Evolutionary conservation across 2,329 filamentous ascomycete species (phyloP).

Genomic region (Arthrobotrys conoides): DNA sequence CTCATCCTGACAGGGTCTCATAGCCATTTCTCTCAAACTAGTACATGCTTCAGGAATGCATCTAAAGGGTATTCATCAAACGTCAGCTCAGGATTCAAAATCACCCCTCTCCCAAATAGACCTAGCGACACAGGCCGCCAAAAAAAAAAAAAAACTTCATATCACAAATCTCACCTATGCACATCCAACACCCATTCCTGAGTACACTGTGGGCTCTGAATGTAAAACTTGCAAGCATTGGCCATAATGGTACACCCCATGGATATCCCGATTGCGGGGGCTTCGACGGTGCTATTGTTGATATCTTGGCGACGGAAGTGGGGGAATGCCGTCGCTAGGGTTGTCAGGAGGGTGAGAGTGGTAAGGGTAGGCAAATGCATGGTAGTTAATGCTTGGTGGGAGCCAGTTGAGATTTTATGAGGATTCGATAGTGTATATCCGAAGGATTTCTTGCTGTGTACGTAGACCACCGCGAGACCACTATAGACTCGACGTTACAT

Average conservation of each 20-base stretch:
- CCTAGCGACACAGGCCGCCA: no score
- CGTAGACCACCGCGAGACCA: no score
- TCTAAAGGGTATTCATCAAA: not conserved
- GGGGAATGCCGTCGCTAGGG: conserved; percentile 23
- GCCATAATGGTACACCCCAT: conserved; percentile 44
- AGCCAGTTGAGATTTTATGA: no score
- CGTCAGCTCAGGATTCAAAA: no score
- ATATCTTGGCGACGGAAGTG: conserved; percentile 37
- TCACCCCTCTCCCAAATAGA: no score
- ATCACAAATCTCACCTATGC: conserved; percentile 16
- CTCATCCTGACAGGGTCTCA: conserved; percentile 24
- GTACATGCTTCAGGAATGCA: conserved; percentile 36
- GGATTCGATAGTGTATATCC: no score
- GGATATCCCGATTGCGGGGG: conserved; percentile 31
- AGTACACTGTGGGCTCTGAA: conserved; percentile 32
- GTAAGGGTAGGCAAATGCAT: conserved; percentile 27
- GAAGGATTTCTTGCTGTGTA: no score
- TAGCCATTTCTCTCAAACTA: conserved; percentile 32
- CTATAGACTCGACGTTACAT: no score
- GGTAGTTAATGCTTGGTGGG: not conserved
- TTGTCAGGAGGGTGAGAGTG: conserved; percentile 14
- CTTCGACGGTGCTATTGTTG: conserved; percentile 35
- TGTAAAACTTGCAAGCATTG: conserved; percentile 44
- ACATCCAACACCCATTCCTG: conserved; percentile 39
- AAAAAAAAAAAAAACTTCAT: not conserved